Evolutionary conservation across 306 rosid species (phyloP).

Genomic region (Oxytropis ochrocephala): DNA sequence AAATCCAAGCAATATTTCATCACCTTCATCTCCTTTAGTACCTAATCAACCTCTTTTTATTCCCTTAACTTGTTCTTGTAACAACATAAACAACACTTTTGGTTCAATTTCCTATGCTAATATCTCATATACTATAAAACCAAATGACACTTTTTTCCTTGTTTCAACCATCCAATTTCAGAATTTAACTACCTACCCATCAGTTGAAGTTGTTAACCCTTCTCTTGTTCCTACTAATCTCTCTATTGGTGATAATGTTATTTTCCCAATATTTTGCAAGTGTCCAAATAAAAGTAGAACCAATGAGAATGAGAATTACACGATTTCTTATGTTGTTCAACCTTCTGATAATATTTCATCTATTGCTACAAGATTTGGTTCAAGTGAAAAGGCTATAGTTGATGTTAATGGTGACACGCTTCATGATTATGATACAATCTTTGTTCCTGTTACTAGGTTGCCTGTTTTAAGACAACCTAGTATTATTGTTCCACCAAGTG

Average conservation of each 20-base stretch:
- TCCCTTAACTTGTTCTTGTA: conserved; percentile 73
- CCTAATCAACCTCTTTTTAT: conserved; percentile 51
- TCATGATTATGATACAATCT: conserved; percentile 46
- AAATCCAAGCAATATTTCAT: conserved; percentile 54
- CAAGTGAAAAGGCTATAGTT: conserved; percentile 21
- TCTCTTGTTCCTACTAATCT: conserved; percentile 39
- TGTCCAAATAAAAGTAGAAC: conserved; percentile 45
- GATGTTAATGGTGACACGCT: conserved; percentile 27
- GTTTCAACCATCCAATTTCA: conserved; percentile 38
- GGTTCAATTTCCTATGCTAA: conserved; percentile 67
- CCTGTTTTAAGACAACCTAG: conserved; percentile 59
- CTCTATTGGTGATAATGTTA: conserved; percentile 30
- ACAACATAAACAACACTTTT: conserved; percentile 31
- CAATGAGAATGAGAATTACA: conserved; percentile 16
- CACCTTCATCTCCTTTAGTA: conserved; percentile 39
- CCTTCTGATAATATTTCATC: conserved; percentile 55
- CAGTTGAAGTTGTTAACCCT: conserved; percentile 63
- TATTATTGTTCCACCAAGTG: conserved; percentile 2
- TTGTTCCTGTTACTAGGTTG: conserved; percentile 51
- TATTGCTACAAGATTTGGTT: conserved; percentile 49
- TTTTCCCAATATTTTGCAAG: conserved; percentile 74
- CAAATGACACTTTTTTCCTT: conserved; percentile 43
- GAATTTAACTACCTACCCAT: conserved; percentile 71
- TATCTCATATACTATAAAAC: conserved; percentile 42
- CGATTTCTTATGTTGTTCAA: conserved; percentile 68